Conservation (phyloP, 345 rosid species). For the Syzygium aromaticum region DNA sequence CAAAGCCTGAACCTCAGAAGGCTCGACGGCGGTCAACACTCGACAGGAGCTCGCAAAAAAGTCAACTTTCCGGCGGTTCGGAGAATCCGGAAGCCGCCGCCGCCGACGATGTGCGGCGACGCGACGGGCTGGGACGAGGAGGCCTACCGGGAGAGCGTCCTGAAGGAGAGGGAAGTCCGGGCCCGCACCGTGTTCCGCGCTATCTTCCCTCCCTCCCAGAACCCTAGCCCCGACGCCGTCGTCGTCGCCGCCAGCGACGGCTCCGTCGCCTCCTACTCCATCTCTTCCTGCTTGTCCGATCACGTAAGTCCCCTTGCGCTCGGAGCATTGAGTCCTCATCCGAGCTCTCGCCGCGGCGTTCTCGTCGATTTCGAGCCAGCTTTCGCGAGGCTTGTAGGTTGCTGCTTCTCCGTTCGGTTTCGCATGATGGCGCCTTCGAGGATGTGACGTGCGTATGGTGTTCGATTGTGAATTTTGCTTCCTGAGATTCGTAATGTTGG, state of each 20-base stretch:
- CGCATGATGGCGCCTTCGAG: background rate
- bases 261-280: constrained; percentile 57
- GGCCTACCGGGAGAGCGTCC: constrained; percentile 53
- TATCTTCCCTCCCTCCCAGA: constrained; percentile 62
- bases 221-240: constrained; percentile 45
- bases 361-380: background rate
- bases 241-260: constrained; percentile 84
- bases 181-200: constrained; percentile 73
- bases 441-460: background rate
- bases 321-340: background rate
- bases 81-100: background rate
- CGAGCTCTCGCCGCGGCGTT: background rate
- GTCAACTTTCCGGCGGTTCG: background rate
- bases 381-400: background rate
- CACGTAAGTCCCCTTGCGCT: constrained; percentile 19
- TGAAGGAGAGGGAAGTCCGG: constrained; percentile 59
- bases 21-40: background rate
- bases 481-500: background rate
- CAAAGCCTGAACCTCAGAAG: background rate
- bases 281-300: constrained; percentile 53
- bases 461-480: background rate
- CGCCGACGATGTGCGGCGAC: constrained; percentile 41
- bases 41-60: background rate
- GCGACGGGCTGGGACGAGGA: constrained; percentile 78
- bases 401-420: background rate